Base-by-base conservation (phyloP, 2,329 filamentous ascomycete species). In the Trichoderma semiorbis region DNA sequence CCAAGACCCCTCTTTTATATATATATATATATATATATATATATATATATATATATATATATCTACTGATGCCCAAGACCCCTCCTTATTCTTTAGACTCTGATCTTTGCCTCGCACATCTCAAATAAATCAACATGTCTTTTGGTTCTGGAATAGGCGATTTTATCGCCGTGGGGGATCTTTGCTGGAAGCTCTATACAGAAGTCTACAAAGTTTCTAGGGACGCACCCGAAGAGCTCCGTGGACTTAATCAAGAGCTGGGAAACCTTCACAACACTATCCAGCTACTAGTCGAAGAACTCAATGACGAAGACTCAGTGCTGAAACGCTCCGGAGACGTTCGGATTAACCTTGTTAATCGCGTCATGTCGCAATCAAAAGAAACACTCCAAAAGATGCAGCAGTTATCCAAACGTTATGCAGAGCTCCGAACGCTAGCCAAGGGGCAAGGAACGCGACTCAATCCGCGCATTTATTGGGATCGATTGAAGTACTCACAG, bases 151-250 rank as follows among this genome's bases (percentile, higher is more conserved):
- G 34, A 14, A 47, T 43, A 63, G 64, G 21, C 8, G 30, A 39
- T 28, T 57, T 58, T 10, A 32, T 67, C 10, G 50, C 30, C 3
- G 50, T 58, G 26, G 47, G 32, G 3, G 28, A 67, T 32, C 50
- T 67, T 43, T 67, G 47, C 21, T 67, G 64, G 64, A 39, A 67
- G 10, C 50, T 67, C 21, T 57, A 67, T 24, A 58, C 64, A 3
- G 30, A 67, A 32, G 64, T 67, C n/a, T 67, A 67, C 14, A 67
- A 67, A 4, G 64, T 67, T n/a, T 34, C 64, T 18, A 43, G 64
- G 7, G 47, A 67, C 39, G 64, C 64, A 1, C 64, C 64, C 11
- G 64, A 67, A 57, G 64, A 67, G 18, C 64, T 67, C 2, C 47
- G 47, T 3, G 64, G 64, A 1, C 47, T 67, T 7, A 67, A 34